A percentile compares a stretch with the other conserved stretches of the same genome.
Evolutionary conservation across 2,329 filamentous ascomycete species (phyloP).

Genomic region (Aspergillus persii): DNA sequence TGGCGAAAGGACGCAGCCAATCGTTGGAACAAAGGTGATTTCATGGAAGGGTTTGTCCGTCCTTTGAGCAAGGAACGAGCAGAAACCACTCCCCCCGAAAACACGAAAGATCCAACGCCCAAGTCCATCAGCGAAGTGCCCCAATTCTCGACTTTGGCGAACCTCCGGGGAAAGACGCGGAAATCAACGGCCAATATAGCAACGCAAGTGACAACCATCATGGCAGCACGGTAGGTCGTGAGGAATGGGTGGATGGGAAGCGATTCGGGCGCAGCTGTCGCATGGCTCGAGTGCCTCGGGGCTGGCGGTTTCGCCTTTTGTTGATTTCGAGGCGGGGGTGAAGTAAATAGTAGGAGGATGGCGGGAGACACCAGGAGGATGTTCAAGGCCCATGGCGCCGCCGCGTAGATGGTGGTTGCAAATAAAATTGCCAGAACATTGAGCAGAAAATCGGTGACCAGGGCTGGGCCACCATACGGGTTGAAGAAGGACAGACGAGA

Average conservation of each 20-base stretch:
- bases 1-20: constrained; percentile 70
- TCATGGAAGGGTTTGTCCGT: constrained; percentile 50
- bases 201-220: constrained; percentile 87
- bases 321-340: constrained; percentile 24
- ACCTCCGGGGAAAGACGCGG: constrained; percentile 83
- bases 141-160: constrained; percentile 99
- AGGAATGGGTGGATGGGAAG: constrained; percentile 88
- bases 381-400: constrained; percentile 69
- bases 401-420: constrained; percentile 80
- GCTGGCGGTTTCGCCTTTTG: constrained; percentile 37
- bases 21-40: constrained; percentile 49
- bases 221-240: constrained; percentile 83
- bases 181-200: constrained; percentile 98
- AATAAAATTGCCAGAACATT: constrained; percentile 81
- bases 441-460: constrained; percentile 79
- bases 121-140: constrained; percentile 98
- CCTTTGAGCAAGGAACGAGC: constrained; percentile 76
- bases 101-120: constrained; percentile 96
- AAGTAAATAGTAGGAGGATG: constrained; percentile 56
- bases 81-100: constrained; percentile 86
- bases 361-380: constrained; percentile 72
- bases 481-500: constrained; percentile 80
- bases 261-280: constrained; percentile 40
- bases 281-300: constrained; percentile 19
- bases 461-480: constrained; percentile 65